Conservation (phyloP, 495 filamentous ascomycete species). For the Jackrogersella minutella region DNA sequence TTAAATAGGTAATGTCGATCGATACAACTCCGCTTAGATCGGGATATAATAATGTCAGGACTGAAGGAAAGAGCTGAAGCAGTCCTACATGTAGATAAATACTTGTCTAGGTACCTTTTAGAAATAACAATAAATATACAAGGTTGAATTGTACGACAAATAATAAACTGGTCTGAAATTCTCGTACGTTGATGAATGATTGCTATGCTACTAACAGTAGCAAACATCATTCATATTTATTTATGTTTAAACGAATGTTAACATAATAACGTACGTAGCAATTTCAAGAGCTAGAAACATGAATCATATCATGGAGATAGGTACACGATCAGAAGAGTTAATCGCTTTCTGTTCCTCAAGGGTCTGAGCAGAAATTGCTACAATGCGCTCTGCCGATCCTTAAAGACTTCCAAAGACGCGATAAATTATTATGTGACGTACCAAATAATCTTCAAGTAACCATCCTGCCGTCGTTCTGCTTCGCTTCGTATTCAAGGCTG, state of each 20-base stretch:
- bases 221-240: conserved; percentile 15
- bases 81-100: conserved; percentile 10
- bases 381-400: neutral
- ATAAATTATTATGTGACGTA: neutral
- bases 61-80: too few relatives aligned
- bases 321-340: conserved; percentile 6
- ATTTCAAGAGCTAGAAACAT: too few relatives aligned
- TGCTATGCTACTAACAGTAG: too few relatives aligned
- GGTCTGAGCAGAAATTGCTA: too few relatives aligned
- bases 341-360: too few relatives aligned
- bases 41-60: neutral
- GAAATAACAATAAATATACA: neutral
- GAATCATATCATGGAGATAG: too few relatives aligned
- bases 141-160: conserved; percentile 1
- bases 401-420: too few relatives aligned
- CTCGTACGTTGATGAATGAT: neutral
- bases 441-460: neutral
- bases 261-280: neutral
- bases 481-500: neutral
- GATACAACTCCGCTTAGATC: conserved; percentile 18
- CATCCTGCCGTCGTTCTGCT: too few relatives aligned
- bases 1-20: conserved; percentile 31
- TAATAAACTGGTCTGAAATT: neutral
- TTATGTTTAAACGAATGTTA: neutral
- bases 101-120: neutral